Evolutionary conservation across 2,329 filamentous ascomycete species (phyloP).

Genomic region (Pseudogymnoascus sp.): DNA sequence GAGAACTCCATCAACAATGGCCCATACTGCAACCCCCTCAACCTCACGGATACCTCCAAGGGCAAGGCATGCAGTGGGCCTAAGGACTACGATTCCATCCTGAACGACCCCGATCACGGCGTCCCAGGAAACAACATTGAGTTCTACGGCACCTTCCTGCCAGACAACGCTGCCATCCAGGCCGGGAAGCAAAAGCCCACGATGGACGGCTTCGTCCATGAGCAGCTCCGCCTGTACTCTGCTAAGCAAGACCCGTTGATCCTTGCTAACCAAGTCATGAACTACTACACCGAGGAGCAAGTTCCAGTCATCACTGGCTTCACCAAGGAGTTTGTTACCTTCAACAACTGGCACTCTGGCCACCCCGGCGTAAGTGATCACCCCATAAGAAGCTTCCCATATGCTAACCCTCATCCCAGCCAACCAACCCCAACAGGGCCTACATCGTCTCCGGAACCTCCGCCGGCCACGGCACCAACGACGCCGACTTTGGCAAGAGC

Average conservation of each 20-base stretch:
- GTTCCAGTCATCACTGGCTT: conserved; percentile 35
- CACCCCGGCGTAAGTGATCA: conserved; percentile 32
- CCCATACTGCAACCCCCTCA: conserved; percentile 35
- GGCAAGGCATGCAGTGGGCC: conserved; percentile 28
- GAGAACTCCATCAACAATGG: conserved; percentile 37
- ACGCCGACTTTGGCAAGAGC: conserved; percentile 23
- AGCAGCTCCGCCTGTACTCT: conserved; percentile 32
- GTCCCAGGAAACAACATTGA: conserved; percentile 37
- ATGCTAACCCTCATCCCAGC: conserved; percentile 23
- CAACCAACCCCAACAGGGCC: conserved; percentile 37
- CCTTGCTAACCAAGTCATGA: conserved; percentile 33
- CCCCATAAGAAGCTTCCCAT: background rate
- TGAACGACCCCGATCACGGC: conserved; percentile 36
- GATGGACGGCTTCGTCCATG: conserved; percentile 35
- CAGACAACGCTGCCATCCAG: conserved; percentile 31
- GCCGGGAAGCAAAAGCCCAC: conserved; percentile 26
- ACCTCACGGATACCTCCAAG: conserved; percentile 27
- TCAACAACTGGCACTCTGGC: conserved; percentile 39
- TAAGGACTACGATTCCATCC: conserved; percentile 34
- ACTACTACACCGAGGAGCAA: conserved; percentile 37
- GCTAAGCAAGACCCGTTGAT: conserved; percentile 27
- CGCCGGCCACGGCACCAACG: conserved; percentile 27
- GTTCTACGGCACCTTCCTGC: conserved; percentile 35
- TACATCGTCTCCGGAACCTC: conserved; percentile 28
- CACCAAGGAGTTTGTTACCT: conserved; percentile 35